phyloP scores from a whole-genome alignment of 208 protist species.

The Angomonas ambiguus region DNA sequence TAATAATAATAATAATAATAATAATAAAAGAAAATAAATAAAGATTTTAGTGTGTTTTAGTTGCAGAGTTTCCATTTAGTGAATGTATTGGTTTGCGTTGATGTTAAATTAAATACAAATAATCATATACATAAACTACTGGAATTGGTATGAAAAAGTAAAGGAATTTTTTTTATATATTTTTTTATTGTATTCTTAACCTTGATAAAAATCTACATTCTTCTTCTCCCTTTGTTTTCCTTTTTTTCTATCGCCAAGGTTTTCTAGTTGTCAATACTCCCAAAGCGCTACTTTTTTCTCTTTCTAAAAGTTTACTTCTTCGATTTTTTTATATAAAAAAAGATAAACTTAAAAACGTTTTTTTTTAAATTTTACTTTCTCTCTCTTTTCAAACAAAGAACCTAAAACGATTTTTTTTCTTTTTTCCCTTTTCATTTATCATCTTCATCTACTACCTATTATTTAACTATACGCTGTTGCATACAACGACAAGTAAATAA shows the following conservation, averaged over 20 bases:
- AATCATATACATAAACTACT: too few relatives aligned
- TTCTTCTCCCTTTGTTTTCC: neutral
- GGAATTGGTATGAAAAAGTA: neutral
- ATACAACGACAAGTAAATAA: too few relatives aligned
- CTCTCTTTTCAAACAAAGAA: slow-evolving; percentile 4
- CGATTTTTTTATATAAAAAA: neutral
- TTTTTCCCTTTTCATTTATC: too few relatives aligned
- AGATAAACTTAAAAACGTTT: slow-evolving; percentile 7
- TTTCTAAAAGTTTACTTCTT: too few relatives aligned
- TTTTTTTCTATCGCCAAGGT: neutral
- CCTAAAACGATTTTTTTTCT: slow-evolving; percentile 1
- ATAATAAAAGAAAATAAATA: neutral
- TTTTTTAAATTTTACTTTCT: neutral
- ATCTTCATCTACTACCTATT: too few relatives aligned
- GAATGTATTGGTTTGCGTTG: too few relatives aligned
- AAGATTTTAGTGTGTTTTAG: neutral
- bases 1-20: too few relatives aligned
- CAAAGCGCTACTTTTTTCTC: slow-evolving; percentile 1
- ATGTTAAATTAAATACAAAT: too few relatives aligned
- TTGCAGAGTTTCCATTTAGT: slow-evolving; percentile 2
- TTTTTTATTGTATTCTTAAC: neutral
- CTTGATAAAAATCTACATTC: neutral
- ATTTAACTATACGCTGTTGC: too few relatives aligned
- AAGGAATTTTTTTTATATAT: neutral
- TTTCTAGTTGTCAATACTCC: neutral